Evolutionary conservation across 78 protist genomes (phyloP).

Genomic region (Dictyostelium intermedium): DNA sequence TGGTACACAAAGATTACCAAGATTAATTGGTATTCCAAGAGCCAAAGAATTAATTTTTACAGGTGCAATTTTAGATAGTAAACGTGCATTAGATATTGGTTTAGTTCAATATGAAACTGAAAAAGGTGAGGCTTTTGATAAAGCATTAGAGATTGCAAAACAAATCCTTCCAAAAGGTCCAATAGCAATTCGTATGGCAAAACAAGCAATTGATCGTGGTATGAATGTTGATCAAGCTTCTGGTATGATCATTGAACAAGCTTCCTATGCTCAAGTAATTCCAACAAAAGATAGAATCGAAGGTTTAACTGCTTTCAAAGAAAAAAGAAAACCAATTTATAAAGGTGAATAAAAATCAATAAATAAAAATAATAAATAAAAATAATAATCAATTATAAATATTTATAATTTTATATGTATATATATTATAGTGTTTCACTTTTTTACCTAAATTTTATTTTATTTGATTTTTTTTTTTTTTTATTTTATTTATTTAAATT

Average conservation of each 20-base stretch:
- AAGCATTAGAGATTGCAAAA: conserved; percentile 80
- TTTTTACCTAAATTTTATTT: no score
- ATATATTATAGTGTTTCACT: no score
- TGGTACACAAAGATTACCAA: conserved; percentile 95
- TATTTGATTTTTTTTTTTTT: not conserved
- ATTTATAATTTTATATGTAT: no score
- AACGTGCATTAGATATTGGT: conserved; percentile 74
- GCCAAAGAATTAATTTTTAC: conserved; percentile 92
- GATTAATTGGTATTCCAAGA: conserved; percentile 81
- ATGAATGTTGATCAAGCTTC: conserved; percentile 75
- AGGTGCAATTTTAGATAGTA: conserved; percentile 43
- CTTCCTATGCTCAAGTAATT: conserved; percentile 91
- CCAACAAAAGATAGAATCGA: conserved; percentile 92
- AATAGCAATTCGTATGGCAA: conserved; percentile 90
- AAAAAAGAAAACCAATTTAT: conserved; percentile 89
- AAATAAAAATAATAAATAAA: not conserved
- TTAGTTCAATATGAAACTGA: conserved; percentile 55
- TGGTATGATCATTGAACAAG: conserved; percentile 90
- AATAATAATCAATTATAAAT: not conserved
- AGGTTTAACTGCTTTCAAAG: conserved; percentile 89
- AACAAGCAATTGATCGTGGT: conserved; percentile 89
- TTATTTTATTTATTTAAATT: not conserved
- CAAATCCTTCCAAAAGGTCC: conserved; percentile 87
- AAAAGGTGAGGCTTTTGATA: conserved; percentile 46
- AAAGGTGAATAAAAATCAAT: conserved; percentile 89